phyloP scores from a whole-genome alignment of 441 rosid genomes.

The Sinapis alba region DNA sequence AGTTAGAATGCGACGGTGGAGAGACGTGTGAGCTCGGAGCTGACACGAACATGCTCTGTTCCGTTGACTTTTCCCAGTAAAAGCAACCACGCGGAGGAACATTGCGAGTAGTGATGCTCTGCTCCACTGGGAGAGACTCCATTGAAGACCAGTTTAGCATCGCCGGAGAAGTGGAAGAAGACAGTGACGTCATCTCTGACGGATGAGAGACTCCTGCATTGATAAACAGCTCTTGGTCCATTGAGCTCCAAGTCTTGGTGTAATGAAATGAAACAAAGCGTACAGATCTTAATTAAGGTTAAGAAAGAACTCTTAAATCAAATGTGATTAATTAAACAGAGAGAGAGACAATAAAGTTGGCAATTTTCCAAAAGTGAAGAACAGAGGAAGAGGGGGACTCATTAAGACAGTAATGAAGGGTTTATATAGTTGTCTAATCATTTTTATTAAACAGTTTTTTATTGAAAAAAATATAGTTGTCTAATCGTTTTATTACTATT shows the following conservation, averaged over 20 bases:
- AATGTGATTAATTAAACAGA: not conserved
- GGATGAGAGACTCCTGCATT: slow-evolving; percentile 50
- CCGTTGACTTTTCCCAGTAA: slow-evolving; percentile 51
- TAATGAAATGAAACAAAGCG: not conserved
- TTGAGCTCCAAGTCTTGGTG: slow-evolving; percentile 24
- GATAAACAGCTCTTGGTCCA: slow-evolving; percentile 66
- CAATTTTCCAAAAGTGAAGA: slow-evolving; percentile 15
- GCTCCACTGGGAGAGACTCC: slow-evolving; percentile 43
- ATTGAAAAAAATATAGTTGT: too few relatives aligned
- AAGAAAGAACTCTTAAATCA: not conserved
- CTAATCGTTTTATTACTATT: too few relatives aligned
- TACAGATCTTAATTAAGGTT: not conserved
- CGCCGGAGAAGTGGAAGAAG: slow-evolving; percentile 32
- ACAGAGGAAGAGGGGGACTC: slow-evolving; percentile 35
- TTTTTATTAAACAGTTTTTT: too few relatives aligned
- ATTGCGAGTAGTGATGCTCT: slow-evolving; percentile 40
- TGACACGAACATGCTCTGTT: slow-evolving; percentile 46
- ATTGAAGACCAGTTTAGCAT: slow-evolving; percentile 53
- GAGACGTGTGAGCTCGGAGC: slow-evolving; percentile 55
- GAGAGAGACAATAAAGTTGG: slow-evolving; percentile 1
- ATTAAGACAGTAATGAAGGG: slow-evolving; percentile 40
- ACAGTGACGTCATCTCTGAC: slow-evolving; percentile 28
- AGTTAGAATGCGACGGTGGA: slow-evolving; percentile 45
- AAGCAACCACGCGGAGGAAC: slow-evolving; percentile 44
- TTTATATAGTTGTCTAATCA: slow-evolving; percentile 60